These are phyloP conservation scores for Naegleria lovaniensis DNA, from an alignment of 208 protist genomes.

Conservation along the genomic window DNA sequence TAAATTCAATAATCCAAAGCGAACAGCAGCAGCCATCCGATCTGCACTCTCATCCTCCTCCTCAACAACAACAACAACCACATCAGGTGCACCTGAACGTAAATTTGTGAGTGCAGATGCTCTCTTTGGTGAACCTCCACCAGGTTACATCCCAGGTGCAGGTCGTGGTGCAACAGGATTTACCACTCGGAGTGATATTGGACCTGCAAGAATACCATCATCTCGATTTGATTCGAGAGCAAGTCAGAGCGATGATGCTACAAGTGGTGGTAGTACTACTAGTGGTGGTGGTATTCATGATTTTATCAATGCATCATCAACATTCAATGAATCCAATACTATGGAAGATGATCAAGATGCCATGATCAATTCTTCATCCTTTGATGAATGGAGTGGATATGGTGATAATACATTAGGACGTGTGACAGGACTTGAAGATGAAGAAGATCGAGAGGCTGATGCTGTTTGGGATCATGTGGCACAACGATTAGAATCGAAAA, in stretches of 20 bases:
- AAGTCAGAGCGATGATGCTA: too few relatives aligned
- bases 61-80: too few relatives aligned
- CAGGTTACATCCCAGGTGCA: slow-evolving; percentile 68
- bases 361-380: neutral
- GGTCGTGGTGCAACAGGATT: slow-evolving; percentile 74
- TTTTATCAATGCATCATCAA: neutral
- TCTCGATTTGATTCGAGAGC: too few relatives aligned
- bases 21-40: too few relatives aligned
- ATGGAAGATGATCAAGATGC: neutral
- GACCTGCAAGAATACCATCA: slow-evolving; percentile 45
- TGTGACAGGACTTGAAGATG: slow-evolving; percentile 21
- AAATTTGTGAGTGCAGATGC: neutral
- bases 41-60: too few relatives aligned
- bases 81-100: too few relatives aligned
- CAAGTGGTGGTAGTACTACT: too few relatives aligned
- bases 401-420: neutral
- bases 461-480: neutral
- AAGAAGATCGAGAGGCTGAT: neutral
- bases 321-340: neutral
- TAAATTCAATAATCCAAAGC: too few relatives aligned
- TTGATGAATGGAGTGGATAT: slow-evolving; percentile 13
- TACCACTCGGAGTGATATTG: slow-evolving; percentile 79
- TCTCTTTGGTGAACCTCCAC: slow-evolving; percentile 40
- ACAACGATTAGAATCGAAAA: neutral
- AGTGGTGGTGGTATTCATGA: slow-evolving; percentile 26